phyloP scores from a whole-genome alignment of 306 rosid genomes.

The Cucumis cinereus region DNA sequence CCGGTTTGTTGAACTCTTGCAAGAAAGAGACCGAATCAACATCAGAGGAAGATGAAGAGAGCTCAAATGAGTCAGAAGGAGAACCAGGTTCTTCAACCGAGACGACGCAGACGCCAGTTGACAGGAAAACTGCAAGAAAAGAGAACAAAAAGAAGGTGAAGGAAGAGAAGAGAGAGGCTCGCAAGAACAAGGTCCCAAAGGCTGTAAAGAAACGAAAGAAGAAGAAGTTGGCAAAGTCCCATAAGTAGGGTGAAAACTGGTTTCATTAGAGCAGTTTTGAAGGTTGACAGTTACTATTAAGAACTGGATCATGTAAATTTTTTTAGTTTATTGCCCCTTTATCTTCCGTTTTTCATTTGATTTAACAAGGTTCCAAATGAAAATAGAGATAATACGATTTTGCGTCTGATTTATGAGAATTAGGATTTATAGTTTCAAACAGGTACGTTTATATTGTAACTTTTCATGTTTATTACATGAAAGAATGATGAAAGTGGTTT shows the following conservation, averaged over 20 bases:
- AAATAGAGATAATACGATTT: background rate
- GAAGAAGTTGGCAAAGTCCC: slow-evolving; percentile 63
- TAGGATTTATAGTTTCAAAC: background rate
- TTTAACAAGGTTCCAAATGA: background rate
- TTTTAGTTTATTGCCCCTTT: background rate
- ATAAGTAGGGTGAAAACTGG: slow-evolving; percentile 14
- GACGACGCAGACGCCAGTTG: slow-evolving; percentile 26
- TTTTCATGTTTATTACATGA: background rate
- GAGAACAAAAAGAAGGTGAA: slow-evolving; percentile 82
- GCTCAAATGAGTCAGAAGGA: slow-evolving; percentile 36
- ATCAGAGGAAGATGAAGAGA: slow-evolving; percentile 23
- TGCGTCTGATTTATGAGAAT: background rate
- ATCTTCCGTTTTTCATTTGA: background rate
- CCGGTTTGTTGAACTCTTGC: slow-evolving; percentile 1
- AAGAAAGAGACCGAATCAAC: slow-evolving; percentile 19
- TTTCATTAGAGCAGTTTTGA: background rate
- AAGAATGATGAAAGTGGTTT: background rate
- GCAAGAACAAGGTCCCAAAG: slow-evolving; percentile 65
- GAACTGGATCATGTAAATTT: background rate
- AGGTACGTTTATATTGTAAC: background rate
- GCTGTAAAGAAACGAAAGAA: slow-evolving; percentile 73
- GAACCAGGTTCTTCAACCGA: slow-evolving; percentile 18
- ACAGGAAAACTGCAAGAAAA: slow-evolving; percentile 70
- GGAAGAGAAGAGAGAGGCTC: slow-evolving; percentile 80
- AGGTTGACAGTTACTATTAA: too few species aligned